phyloP scores from a whole-genome alignment of 306 rosid genomes.

The Rosa persica region DNA sequence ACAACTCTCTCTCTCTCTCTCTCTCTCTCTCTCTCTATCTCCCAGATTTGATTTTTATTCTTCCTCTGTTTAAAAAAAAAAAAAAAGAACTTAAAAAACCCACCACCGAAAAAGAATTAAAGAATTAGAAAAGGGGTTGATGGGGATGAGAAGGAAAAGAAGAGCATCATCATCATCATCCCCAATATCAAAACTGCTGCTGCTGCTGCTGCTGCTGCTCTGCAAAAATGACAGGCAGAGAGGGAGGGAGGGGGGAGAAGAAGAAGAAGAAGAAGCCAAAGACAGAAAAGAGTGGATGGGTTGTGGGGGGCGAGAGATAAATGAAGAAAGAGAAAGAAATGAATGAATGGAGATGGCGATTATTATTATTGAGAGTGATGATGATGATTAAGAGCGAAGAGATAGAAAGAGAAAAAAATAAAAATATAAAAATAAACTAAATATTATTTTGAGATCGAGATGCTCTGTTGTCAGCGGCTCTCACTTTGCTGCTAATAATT shows the following conservation, averaged over 20 bases:
- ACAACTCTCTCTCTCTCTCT: neutral
- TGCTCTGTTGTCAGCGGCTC: constrained; percentile 50
- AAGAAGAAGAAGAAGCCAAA: neutral
- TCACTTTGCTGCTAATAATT: constrained; percentile 48
- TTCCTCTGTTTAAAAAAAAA: neutral
- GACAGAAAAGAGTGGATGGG: constrained; percentile 25
- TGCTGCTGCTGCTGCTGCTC: constrained; percentile 21
- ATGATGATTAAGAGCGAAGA: constrained; percentile 41
- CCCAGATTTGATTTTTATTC: constrained; percentile 38
- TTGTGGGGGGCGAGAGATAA: constrained; percentile 34
- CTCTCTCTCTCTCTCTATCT: neutral
- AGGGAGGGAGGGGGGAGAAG: neutral
- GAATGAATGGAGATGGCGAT: constrained; percentile 37
- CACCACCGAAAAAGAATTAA: constrained; percentile 2
- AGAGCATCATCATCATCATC: constrained; percentile 27
- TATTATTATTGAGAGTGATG: constrained; percentile 10
- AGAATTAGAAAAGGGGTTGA: neutral
- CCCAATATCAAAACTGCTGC: constrained; percentile 21
- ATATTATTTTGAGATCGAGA: constrained; percentile 9
- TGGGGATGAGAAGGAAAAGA: constrained; percentile 4
- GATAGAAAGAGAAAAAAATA: neutral
- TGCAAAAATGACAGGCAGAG: constrained; percentile 19
- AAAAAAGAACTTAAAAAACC: neutral
- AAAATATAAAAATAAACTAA: too few relatives aligned
- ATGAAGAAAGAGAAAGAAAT: constrained; percentile 24